Percentiles rank a stretch among this genome's conserved stretches.
These are phyloP conservation scores for Eucalyptus melliodora DNA, from an alignment of 345 rosid species.

Conservation along the genomic window DNA sequence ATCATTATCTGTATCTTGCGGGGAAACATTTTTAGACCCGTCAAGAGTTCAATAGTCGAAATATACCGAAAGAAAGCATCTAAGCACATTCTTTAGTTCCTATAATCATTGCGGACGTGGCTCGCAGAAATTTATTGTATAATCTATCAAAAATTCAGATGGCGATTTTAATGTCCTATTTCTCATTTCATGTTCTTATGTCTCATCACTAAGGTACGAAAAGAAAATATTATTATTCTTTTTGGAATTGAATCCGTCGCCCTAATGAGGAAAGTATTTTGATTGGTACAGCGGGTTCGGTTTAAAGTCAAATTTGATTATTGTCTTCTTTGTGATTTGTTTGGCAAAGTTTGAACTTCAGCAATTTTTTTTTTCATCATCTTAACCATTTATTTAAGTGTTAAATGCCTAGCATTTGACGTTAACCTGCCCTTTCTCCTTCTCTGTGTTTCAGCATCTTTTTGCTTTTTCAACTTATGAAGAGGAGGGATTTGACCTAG, in stretches of 20 bases:
- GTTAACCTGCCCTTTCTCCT: neutral
- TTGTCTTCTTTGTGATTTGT: neutral
- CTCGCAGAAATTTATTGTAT: neutral
- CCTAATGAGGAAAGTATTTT: neutral
- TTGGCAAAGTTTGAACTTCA: neutral
- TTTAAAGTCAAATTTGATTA: neutral
- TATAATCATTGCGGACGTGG: neutral
- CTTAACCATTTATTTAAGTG: neutral
- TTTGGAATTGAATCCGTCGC: neutral
- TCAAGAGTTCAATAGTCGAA: neutral
- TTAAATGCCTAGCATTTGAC: neutral
- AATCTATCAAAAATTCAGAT: neutral
- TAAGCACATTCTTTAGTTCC: neutral
- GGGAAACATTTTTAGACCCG: neutral
- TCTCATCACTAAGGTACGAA: rapidly evolving
- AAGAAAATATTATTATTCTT: neutral
- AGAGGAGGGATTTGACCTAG: neutral
- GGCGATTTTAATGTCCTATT: neutral
- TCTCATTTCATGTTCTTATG: neutral
- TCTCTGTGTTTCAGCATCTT: neutral
- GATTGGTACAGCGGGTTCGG: rapidly evolving
- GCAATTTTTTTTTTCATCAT: too few relatives aligned
- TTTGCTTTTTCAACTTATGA: too few relatives aligned
- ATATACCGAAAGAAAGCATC: neutral
- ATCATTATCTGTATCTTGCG: neutral